Conservation (phyloP, 176 grass and related monocot species). For the Alloteropsis semialata region DNA sequence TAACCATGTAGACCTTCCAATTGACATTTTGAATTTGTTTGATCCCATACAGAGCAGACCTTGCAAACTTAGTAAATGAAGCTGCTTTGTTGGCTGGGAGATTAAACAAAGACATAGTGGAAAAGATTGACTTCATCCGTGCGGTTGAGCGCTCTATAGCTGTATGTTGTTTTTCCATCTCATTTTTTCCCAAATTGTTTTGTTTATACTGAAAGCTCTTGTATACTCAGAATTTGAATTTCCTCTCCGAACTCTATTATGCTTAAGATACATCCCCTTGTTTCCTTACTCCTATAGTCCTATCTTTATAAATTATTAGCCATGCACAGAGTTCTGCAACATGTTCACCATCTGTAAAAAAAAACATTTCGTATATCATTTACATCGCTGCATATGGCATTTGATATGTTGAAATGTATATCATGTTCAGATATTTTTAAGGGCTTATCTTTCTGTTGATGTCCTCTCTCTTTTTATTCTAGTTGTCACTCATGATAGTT, state of each 20-base stretch:
- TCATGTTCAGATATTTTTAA: not conserved
- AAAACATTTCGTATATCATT: not conserved
- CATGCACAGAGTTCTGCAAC: slow-evolving; percentile 2
- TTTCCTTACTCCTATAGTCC: slow-evolving; percentile 21
- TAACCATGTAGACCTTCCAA: slow-evolving; percentile 8
- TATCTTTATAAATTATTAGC: slow-evolving; percentile 22
- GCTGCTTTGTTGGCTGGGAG: slow-evolving; percentile 96
- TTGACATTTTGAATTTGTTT: slow-evolving; percentile 30
- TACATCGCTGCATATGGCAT: slow-evolving; percentile 13
- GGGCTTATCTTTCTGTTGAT: not conserved
- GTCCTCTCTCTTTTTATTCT: not conserved
- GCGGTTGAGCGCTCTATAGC: slow-evolving; percentile 99
- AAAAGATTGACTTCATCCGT: slow-evolving; percentile 93
- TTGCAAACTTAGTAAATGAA: slow-evolving; percentile 99
- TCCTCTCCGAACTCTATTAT: not conserved
- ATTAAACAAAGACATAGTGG: slow-evolving; percentile 86
- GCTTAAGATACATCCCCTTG: not conserved
- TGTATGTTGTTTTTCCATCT: slow-evolving; percentile 63
- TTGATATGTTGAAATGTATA: not conserved
- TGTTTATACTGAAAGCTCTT: slow-evolving; percentile 1
- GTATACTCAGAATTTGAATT: not conserved
- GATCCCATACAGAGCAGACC: slow-evolving; percentile 83
- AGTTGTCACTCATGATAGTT: slow-evolving; percentile 1
- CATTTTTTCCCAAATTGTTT: not conserved
- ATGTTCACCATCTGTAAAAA: slow-evolving; percentile 3